Base-by-base conservation (phyloP, 208 protist genomes). In the Wallacemonas sp. region DNA sequence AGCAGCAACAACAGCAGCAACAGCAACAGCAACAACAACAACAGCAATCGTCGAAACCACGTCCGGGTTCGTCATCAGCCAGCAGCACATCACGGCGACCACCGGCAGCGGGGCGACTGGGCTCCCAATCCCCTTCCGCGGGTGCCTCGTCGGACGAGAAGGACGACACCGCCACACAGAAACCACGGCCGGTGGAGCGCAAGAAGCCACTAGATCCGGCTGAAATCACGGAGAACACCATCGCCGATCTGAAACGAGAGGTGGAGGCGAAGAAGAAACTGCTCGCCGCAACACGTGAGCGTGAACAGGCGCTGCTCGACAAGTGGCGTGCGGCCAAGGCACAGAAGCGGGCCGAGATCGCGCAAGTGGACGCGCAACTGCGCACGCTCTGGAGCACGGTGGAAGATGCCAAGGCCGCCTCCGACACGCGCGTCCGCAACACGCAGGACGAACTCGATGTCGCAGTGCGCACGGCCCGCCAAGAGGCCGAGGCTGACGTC, bases 281-380 rank as follows among this genome's bases (percentile, higher is more conserved):
- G 29, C 64, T 94, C 11, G 61, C 72, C 36, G 27, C 80, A 1
- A 74, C 76, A 0, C 71, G 57, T 9, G 80, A 89, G 56, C 77
- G 80, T 12, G 88, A 94, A 56, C 41, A 47, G 9, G 82, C 80
- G 1, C 65, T 90, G 55, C n/a, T 67, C 12, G 84, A 91, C 9
- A 76, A 71, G 62, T 91, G 80, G 80, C 69, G 82, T 3, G 65
- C 76, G 16, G 70, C 80, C 11, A 94, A 91, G 74, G 88, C 84
- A 2, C 79, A 91, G 57, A 85, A 85, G 71, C 46, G 74, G 43
- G 81, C 84, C 0, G 84, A 94, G 75, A 82, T 88, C 55, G 73
- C 78, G 21, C 84, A 90, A 52, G 71, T 94, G 9, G 87, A 91
- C 32, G 70, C 43, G 0, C 78, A 81, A 38, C 67, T 94, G 43